Conservation (phyloP, 768 basidiomycete genomes). For the Erythrobasidium yunnanense region DNA sequence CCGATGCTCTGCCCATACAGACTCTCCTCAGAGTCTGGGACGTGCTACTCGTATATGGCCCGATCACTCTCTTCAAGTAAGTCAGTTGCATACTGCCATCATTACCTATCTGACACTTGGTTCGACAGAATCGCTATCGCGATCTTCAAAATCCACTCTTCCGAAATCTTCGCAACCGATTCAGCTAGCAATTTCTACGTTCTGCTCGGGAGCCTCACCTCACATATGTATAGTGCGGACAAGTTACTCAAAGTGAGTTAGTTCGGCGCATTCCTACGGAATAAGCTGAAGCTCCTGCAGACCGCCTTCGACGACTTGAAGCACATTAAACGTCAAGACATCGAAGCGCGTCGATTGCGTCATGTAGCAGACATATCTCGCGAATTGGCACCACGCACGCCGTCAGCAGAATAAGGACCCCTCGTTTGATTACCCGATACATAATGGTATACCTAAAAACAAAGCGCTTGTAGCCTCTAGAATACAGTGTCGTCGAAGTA, state of each 20-base stretch:
- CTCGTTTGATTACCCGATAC: too few species aligned
- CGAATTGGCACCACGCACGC: neutral
- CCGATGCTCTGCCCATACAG: conserved; percentile 87
- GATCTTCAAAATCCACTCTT: conserved; percentile 71
- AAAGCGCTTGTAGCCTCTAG: too few species aligned
- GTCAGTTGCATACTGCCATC: neutral
- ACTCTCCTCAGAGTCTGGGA: conserved; percentile 89
- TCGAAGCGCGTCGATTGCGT: conserved; percentile 5
- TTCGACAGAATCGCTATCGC: conserved; percentile 63
- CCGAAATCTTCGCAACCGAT: conserved; percentile 69
- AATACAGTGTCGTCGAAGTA: too few species aligned
- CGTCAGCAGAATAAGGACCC: neutral
- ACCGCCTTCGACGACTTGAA: conserved; percentile 23
- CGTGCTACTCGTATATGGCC: conserved; percentile 53
- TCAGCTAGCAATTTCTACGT: conserved; percentile 83
- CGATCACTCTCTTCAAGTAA: neutral
- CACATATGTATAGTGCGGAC: conserved; percentile 86
- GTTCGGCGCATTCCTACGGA: neutral
- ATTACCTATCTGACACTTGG: neutral
- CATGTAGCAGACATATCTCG: conserved; percentile 17
- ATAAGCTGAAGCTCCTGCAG: conserved; percentile 1
- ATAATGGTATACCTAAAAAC: too few species aligned
- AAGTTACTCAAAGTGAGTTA: conserved; percentile 68
- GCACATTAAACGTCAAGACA: conserved; percentile 24
- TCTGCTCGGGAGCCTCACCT: conserved; percentile 75